phyloP scores from a whole-genome alignment of 1,284 basidiomycete genomes.

The Tausonia pullulans region DNA sequence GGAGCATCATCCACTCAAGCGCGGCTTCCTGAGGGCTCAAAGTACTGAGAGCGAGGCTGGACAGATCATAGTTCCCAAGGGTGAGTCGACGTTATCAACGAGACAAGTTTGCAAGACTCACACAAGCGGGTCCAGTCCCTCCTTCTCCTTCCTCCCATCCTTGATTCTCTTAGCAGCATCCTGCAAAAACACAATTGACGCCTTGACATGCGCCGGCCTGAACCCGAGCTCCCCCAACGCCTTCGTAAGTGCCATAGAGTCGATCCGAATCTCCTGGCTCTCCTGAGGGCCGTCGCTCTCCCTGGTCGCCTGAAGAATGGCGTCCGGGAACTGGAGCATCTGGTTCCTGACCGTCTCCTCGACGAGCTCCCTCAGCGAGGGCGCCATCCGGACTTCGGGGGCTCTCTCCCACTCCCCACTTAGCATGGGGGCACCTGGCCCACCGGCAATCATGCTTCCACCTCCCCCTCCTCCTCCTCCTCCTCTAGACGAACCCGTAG shows the following conservation, averaged over 20 bases:
- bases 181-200: constrained; percentile 28
- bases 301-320: constrained; percentile 32
- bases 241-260: constrained; percentile 23
- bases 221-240: constrained; percentile 36
- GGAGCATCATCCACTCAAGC: constrained; percentile 39
- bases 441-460: no score
- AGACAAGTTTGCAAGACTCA: no score
- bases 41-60: constrained; percentile 37
- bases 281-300: constrained; percentile 21
- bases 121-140: constrained; percentile 30
- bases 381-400: constrained; percentile 79
- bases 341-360: constrained; percentile 47
- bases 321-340: constrained; percentile 36
- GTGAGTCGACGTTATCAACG: no score
- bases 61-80: no score
- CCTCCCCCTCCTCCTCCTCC: constrained; percentile 25
- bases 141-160: background rate
- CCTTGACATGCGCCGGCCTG: constrained; percentile 35
- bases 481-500: constrained; percentile 10
- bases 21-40: constrained; percentile 43
- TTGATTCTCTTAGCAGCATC: constrained; percentile 25
- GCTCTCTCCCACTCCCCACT: constrained; percentile 48
- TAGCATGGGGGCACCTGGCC: background rate
- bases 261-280: constrained; percentile 25
- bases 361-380: constrained; percentile 60